Percentiles rank a stretch among this genome's conserved stretches.
phyloP scores from a whole-genome alignment of 805 yeast species.

The Saturnispora dispora region DNA sequence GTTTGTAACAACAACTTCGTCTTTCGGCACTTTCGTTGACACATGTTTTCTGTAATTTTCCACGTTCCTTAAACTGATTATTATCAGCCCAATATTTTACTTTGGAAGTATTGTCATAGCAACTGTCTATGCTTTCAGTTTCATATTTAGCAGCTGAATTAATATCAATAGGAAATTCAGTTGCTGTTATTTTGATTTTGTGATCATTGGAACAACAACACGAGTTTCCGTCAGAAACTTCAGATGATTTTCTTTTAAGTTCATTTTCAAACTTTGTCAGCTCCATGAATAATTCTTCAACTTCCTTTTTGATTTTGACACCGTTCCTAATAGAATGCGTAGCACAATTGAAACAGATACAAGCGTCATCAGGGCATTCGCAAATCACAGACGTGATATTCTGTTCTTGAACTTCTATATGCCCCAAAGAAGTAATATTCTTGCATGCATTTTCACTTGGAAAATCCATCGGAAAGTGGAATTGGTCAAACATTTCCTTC shows the following conservation, averaged over 20 bases:
- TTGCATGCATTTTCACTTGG: background rate
- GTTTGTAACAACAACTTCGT: background rate
- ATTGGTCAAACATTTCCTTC: conserved; percentile 13
- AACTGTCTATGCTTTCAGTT: background rate
- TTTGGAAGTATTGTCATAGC: background rate
- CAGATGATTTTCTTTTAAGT: background rate
- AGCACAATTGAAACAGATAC: conserved; percentile 29
- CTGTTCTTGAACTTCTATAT: conserved; percentile 19
- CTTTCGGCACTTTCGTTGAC: background rate
- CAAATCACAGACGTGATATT: conserved; percentile 15
- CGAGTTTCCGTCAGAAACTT: background rate
- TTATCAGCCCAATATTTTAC: background rate
- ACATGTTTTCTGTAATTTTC: background rate
- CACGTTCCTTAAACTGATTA: background rate
- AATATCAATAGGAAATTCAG: background rate
- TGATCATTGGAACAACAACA: background rate
- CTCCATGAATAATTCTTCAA: background rate
- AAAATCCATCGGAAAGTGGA: conserved; percentile 10
- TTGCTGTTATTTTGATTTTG: background rate
- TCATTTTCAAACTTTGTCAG: background rate
- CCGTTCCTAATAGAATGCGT: conserved; percentile 28
- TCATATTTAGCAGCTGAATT: background rate
- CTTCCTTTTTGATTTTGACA: conserved; percentile 12
- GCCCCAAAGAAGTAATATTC: conserved; percentile 16
- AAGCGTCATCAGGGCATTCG: conserved; percentile 25